Evolutionary conservation across 306 rosid species (phyloP).

Genomic region (Elaeagnus macrophylla): DNA sequence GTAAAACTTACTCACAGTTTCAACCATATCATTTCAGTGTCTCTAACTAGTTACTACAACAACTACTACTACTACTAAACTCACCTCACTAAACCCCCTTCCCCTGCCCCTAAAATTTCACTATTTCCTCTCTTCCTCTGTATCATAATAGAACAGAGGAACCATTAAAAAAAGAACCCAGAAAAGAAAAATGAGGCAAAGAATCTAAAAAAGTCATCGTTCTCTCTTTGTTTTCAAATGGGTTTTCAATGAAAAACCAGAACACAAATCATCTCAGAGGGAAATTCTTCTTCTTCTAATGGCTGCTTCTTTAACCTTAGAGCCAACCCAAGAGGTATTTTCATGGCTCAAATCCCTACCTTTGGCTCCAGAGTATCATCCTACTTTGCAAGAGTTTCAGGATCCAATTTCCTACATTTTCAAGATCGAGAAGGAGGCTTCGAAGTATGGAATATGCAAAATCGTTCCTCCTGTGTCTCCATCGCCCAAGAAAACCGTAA

Average conservation of each 20-base stretch:
- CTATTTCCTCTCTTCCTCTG: slow-evolving; percentile 31
- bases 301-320: slow-evolving; percentile 41
- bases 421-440: slow-evolving; percentile 97
- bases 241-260: slow-evolving; percentile 40
- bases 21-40: neutral
- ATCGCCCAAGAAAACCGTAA: slow-evolving; percentile 62
- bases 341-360: slow-evolving; percentile 88
- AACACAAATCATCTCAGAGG: neutral
- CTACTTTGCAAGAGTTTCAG: slow-evolving; percentile 67
- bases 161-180: slow-evolving; percentile 9
- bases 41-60: neutral
- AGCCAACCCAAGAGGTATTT: slow-evolving; percentile 61
- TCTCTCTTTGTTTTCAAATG: slow-evolving; percentile 14
- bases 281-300: slow-evolving; percentile 17
- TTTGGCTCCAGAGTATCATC: slow-evolving; percentile 79
- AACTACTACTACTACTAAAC: neutral
- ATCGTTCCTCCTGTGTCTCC: slow-evolving; percentile 85
- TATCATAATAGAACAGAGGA: slow-evolving; percentile 44
- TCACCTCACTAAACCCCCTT: slow-evolving; percentile 13
- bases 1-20: slow-evolving; percentile 38
- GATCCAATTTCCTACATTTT: slow-evolving; percentile 97
- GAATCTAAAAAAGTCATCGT: slow-evolving; percentile 30
- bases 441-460: slow-evolving; percentile 90
- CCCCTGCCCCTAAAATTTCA: slow-evolving; percentile 23
- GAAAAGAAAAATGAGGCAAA: slow-evolving; percentile 18